Evolutionary conservation across 139 green algal species (phyloP).

Genomic region (Chlorella sp.): DNA sequence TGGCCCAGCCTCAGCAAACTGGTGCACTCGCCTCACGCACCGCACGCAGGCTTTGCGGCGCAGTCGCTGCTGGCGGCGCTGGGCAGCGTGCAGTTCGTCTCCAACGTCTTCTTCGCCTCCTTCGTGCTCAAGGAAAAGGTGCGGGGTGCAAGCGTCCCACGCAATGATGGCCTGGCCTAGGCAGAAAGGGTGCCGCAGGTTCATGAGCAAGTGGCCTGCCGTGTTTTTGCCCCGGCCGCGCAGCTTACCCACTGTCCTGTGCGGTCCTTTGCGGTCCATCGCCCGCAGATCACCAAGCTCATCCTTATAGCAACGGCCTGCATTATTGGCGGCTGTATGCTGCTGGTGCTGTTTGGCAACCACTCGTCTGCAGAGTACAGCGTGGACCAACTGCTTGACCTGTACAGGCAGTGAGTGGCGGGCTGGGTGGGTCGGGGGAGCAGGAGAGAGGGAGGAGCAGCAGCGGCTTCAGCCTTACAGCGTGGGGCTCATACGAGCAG

Average conservation of each 20-base stretch:
- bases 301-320: constrained; percentile 61
- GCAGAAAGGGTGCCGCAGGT: no score
- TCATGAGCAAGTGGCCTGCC: no score
- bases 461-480: no score
- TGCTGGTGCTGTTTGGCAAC: constrained; percentile 84
- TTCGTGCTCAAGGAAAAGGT: constrained; percentile 74
- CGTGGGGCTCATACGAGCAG: no score
- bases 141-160: no score
- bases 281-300: constrained; percentile 19
- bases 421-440: no score
- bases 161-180: no score
- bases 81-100: constrained; percentile 81
- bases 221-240: no score
- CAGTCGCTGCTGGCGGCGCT: constrained; percentile 80
- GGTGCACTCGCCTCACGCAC: no score
- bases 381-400: constrained; percentile 51
- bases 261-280: background rate
- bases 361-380: constrained; percentile 59
- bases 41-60: constrained; percentile 70
- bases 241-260: no score
- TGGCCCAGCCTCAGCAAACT: no score
- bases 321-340: constrained; percentile 73
- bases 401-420: constrained; percentile 48
- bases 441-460: no score
- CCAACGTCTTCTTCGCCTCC: constrained; percentile 78